Evolutionary conservation across 441 rosid genomes (phyloP), one percentile per base, ranked within the genome.

Genomic region (Erodium moschatum): DNA sequence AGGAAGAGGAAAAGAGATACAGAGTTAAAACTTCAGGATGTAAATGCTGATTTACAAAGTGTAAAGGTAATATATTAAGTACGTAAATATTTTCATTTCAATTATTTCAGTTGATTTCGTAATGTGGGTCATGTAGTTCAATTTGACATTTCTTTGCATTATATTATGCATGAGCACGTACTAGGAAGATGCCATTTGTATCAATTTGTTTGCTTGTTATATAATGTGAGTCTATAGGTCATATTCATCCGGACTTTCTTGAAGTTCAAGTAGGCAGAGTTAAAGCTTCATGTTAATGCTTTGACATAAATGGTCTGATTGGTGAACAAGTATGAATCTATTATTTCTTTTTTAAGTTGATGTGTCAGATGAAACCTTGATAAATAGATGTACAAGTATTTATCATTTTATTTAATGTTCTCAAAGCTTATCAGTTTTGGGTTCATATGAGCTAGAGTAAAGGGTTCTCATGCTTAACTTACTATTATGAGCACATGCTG

Each of bases 1-100:
- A 82, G 78, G 76, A 78, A 78, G 81, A 85, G 82, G 78, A 95
- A 89, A 81, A 74, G 83, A 73, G 87, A 85, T 44, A 79, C 70
- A 8, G 93, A 85, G 69, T 79, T 74, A 77, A 79, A 50, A 58
- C 76, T 85, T 67, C 76, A 65, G 76, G 83, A 82, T 83, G 83
- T 92, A 75, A 79, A 74, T 66, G 71, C 48, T 60, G 76, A 66
- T 33, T 75, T 84, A 38, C 83, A 74, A 66, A 73, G 44, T 31
- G 64, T 81, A 44, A 92, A 90, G 95, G 99, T 87, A 80, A 69
- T 63, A 69, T 63, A 69, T 72, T 50, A 52, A 5, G 54, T 65
- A 65, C 42, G n/a, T 19, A 16, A 29, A 40, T 65, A 27, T 40
- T 65, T 11, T 40, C 20, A 5, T 8, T 38, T 65, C 29, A 18